Base-by-base conservation (phyloP, 495 filamentous ascomycete species). In the Hypoxylon rickii region DNA sequence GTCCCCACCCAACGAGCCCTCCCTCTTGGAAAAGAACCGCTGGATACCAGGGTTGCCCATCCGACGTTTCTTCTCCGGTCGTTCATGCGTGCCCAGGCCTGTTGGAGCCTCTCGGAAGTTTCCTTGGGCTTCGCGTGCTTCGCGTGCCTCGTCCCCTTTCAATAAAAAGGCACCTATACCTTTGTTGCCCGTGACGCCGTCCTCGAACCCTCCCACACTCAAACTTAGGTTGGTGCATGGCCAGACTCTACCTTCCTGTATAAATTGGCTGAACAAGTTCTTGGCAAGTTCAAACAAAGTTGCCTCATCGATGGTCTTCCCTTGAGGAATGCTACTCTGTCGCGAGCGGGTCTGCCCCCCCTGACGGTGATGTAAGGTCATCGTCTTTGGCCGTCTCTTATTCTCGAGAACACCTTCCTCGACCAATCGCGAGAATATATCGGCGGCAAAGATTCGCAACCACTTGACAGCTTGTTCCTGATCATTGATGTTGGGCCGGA, bases 371-470 rank as follows among this genome's bases (percentile, higher is more conserved):
- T 94, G 88, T 43, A 98, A 72, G 55, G 88, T 89, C 53, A 96
- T 86, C 0, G 87, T 89, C 67, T 84, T 90, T 3, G 94, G 94
- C 48, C 92, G 80, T 20, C 94, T 83, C 72, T 86, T 91, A 67
- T 95, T 87, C 68, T 96, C 93, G 58, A 95, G 74, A 12, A 96
- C 86, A 29, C 92, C 93, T 70, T 97, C 94, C 58, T 97, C 92
- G 4, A 96, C 87, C 21, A 97, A 78, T 39, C 94, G 84, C 16
- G 86, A 86, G 73, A 88, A 93, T 44, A 98, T 96, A 66, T 98
- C 94, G 0, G 92, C 90, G 11, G 85, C 86, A 70, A 98, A 97
- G 48, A 98, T 96, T 12, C 85, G 79, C 38, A 98, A 75, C 94
- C 94, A 98, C 62, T 85, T 87, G 5, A 82, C 77, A 1, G 86